Evolutionary conservation across 768 basidiomycete species (phyloP), one percentile per base, ranked within the genome.

Genomic region (Calocybe indica): DNA sequence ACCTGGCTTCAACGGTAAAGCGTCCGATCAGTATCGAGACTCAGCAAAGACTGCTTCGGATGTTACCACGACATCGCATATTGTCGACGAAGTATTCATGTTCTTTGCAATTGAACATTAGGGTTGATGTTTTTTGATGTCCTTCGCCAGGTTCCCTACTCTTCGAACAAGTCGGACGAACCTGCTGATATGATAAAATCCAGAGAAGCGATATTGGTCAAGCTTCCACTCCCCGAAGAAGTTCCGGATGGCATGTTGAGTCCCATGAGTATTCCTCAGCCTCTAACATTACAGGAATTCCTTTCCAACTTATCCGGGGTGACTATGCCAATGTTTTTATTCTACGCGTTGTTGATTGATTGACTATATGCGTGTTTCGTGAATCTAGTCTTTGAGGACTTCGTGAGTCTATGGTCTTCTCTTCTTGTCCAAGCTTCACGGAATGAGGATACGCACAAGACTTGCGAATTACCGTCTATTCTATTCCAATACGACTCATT

Each of bases 211-310:
- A 62, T 80, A 10, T 65, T 90, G 5, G 76, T 79, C 1, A 54
- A 66, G 2, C 75, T 90, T 36, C 85, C 85, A 7, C 64, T 89
- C 5, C 88, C 88, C 5, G 58, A 66, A 1, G 76, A 76, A 43
- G 74, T 80, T 35, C 85, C 86, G 0, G 77, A 80, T 34, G 82
- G 84, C 44, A 76, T 76, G 1, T 69, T 90, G 40, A 80, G 75
- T 43, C 88, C 88, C 0, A 82, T 90, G 47, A 52, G 79, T 42
- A 77, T 90, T 29, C 86, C 85, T 6, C 51, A 78, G 6, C 71
- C 82, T 6, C 72, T 79, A 52, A 82, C 79, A 11, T 59, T 90
- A 9, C 80, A 85, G 39, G 88, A 89, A 49, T 88, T 88, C 53
- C 66, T 88, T 4, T 71, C 70, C 12, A 78, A 73, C 48, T 68